Conservation (phyloP, 768 basidiomycete species). For the Pholiota conissans region DNA sequence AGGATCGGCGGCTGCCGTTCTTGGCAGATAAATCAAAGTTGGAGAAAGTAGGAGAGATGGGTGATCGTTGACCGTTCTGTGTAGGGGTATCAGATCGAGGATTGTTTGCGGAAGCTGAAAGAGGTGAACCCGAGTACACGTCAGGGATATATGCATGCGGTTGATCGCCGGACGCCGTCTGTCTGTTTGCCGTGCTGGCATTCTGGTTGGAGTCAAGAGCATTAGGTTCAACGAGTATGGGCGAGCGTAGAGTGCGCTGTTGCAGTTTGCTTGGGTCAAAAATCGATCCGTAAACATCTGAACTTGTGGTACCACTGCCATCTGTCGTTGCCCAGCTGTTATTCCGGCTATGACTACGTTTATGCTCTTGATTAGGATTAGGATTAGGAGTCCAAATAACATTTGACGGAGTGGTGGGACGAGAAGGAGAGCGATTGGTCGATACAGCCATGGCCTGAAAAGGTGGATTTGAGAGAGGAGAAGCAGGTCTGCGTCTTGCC, state of each 20-base stretch:
- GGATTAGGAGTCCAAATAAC: constrained; percentile 60
- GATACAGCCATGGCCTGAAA: constrained; percentile 58
- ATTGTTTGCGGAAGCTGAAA: constrained; percentile 36
- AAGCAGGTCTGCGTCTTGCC: constrained; percentile 65
- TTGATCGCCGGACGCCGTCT: constrained; percentile 33
- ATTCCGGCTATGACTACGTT: constrained; percentile 48
- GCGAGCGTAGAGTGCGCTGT: constrained; percentile 50
- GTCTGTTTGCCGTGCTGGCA: constrained; percentile 22
- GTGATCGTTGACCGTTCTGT: constrained; percentile 52
- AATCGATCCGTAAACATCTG: constrained; percentile 30
- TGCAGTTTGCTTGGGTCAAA: constrained; percentile 35
- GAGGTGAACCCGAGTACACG: constrained; percentile 48
- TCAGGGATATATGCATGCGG: constrained; percentile 46
- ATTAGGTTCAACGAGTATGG: constrained; percentile 62
- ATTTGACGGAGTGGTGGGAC: constrained; percentile 70
- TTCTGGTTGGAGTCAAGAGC: constrained; percentile 38
- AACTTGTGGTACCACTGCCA: constrained; percentile 18
- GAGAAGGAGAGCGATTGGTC: constrained; percentile 49
- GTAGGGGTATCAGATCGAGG: constrained; percentile 71
- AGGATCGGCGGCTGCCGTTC: constrained; percentile 48
- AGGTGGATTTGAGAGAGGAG: constrained; percentile 61
- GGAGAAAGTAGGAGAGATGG: constrained; percentile 48
- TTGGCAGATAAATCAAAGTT: constrained; percentile 40
- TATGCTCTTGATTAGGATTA: constrained; percentile 19
- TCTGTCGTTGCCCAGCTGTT: constrained; percentile 57